Base-by-base conservation (phyloP, 2,329 filamentous ascomycete genomes). In the Diplodia seriata region DNA sequence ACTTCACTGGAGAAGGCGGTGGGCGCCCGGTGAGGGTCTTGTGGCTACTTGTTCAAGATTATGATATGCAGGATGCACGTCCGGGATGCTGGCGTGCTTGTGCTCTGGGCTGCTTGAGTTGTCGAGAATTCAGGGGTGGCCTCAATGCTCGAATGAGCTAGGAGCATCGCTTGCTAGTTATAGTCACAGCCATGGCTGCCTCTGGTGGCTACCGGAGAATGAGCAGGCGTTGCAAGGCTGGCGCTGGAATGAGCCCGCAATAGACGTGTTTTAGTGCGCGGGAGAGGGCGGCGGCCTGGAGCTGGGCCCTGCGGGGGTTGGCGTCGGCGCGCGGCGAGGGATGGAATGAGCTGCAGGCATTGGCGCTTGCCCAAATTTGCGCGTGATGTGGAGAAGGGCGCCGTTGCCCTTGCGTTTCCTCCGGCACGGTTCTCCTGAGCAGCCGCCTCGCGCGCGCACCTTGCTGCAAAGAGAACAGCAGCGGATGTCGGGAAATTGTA, bases 41-140 rank as follows among this genome's bases (percentile, higher is more conserved):
- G 54, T 23, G 47, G 57, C 57, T 59, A 63, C 59, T 49, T 38
- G 43, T 63, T 63, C 59, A 63, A 56, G 59, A 63, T 63, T 63
- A 63, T 49, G 59, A 63, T 63, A 63, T 63, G 59, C 59, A 38
- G 59, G 59, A 63, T 63, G 29, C 59, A 53, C 59, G 59, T 40
- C 56, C 43, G 59, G 59, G 57, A 62, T 62, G 57, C 12, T 33
- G 43, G 54, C 54, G 54, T 56, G 54, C n/a, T 56, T 56, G 54
- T 23, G 54, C 31, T 55, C 54, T 56, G 50, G 43, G n/a, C 43
- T n/a, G 53, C 11, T 23, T 23, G 54, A 38, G 54, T 31, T 40
- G 47, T 63, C 43, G 59, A 63, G 59, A 63, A 63, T 63, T 63
- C 59, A 63, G 59, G 59, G 59, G 59, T 51, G n/a, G 23, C 29